Evolutionary conservation across 2,329 filamentous ascomycete genomes (phyloP).

Genomic region (Sclerotinia subarctica): DNA sequence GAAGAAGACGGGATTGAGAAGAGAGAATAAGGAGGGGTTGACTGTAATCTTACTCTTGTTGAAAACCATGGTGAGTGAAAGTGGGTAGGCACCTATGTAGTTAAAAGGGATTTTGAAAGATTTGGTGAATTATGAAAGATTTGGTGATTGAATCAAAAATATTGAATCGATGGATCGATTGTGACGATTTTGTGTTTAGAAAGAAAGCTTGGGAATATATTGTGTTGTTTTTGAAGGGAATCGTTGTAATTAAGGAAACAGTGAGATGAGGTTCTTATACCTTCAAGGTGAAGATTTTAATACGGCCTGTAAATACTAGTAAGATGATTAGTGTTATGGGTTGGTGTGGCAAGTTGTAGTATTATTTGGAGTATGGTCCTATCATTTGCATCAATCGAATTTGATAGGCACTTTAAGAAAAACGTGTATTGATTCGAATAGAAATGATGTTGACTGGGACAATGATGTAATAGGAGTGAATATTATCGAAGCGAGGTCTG

Average conservation of each 20-base stretch:
- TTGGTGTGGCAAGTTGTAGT: neutral
- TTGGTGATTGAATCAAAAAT: accelerated
- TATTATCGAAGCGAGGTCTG: neutral
- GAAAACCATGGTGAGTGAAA: neutral
- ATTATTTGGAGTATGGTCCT: neutral
- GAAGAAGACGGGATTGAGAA: accelerated
- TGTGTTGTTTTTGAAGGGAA: neutral
- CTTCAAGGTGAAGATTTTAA: neutral
- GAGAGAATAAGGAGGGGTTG: no score
- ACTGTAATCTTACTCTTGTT: neutral
- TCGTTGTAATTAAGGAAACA: no score
- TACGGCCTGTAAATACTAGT: neutral
- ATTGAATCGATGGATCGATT: neutral
- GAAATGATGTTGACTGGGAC: neutral
- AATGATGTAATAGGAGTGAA: neutral
- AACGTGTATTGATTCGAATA: no score
- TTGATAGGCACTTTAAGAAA: no score
- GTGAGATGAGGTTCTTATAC: neutral
- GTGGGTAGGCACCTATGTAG: no score
- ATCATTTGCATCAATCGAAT: no score
- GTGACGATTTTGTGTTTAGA: neutral
- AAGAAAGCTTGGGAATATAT: neutral
- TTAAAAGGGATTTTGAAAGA: neutral
- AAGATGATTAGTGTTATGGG: neutral
- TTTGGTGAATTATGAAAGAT: neutral